Percentiles rank a stretch among this genome's conserved stretches.
phyloP scores from a whole-genome alignment of 441 rosid genomes.

The Raphanus hybrid region DNA sequence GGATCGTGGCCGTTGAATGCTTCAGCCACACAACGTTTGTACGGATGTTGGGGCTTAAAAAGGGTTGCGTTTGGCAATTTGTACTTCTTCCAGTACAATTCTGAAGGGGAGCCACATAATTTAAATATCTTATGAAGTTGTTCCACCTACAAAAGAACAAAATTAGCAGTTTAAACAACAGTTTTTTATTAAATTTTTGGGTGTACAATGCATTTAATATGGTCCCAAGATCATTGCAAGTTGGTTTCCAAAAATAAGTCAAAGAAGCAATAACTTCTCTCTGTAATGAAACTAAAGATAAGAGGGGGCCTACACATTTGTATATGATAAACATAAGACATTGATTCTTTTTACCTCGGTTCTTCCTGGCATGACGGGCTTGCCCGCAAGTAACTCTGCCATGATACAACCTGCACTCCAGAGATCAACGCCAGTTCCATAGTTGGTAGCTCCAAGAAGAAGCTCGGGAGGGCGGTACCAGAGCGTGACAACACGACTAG shows the following conservation, averaged over 20 bases:
- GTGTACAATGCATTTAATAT: constrained; percentile 13
- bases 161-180: neutral
- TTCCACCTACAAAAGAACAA: constrained; percentile 66
- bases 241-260: no score
- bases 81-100: constrained; percentile 85
- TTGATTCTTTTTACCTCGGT: constrained; percentile 65
- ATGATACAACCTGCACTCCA: constrained; percentile 98
- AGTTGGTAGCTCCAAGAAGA: constrained; percentile 85
- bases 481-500: constrained; percentile 91
- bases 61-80: constrained; percentile 86
- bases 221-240: constrained; percentile 12
- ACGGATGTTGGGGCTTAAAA: constrained; percentile 79
- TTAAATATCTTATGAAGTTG: constrained; percentile 93
- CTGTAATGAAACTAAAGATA: neutral
- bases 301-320: no score
- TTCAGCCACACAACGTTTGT: constrained; percentile 73
- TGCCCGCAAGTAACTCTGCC: constrained; percentile 90
- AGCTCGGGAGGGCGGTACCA: constrained; percentile 98
- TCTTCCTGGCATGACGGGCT: constrained; percentile 93
- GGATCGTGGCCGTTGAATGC: constrained; percentile 74
- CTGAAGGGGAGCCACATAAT: constrained; percentile 90
- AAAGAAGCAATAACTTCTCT: constrained; percentile 17
- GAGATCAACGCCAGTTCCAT: constrained; percentile 78
- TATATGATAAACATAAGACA: neutral
- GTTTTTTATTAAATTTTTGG: neutral